These are phyloP conservation scores for Nicotiana tomentosiformis DNA, from an alignment of 257 asterid genomes.

Conservation along the genomic window DNA sequence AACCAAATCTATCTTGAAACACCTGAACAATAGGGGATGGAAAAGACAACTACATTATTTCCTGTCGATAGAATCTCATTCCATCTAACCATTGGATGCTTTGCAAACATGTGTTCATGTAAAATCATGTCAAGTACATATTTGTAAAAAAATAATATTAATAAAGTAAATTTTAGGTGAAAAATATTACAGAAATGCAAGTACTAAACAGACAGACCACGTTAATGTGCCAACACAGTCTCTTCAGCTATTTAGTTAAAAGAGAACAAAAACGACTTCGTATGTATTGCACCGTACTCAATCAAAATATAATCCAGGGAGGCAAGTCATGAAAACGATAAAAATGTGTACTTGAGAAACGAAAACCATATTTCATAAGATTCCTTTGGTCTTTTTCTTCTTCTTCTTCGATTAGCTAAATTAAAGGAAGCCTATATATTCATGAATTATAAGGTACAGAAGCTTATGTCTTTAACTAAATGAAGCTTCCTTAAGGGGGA, in stretches of 20 bases:
- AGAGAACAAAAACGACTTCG: not conserved
- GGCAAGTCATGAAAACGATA: not conserved
- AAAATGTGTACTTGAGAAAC: not conserved
- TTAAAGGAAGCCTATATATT: no score
- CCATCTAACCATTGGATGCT: slow-evolving; percentile 22
- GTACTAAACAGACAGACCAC: slow-evolving; percentile 15
- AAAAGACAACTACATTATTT: not conserved
- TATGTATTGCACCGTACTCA: not conserved
- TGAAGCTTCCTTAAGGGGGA: no score
- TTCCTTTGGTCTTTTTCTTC: not conserved
- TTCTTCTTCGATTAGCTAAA: no score
- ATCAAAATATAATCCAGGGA: not conserved
- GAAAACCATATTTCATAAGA: not conserved
- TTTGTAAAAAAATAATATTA: no score
- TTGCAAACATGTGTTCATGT: slow-evolving; percentile 20
- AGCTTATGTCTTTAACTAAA: not conserved
- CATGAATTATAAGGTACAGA: not conserved
- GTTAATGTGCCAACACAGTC: slow-evolving; percentile 6
- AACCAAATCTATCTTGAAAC: not conserved
- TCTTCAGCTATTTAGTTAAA: not conserved
- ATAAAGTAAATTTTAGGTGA: not conserved
- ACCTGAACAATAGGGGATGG: not conserved
- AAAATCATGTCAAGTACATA: slow-evolving; percentile 7
- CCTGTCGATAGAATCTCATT: slow-evolving; percentile 5
- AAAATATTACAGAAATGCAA: not conserved